Conservation (phyloP, 768 basidiomycete species). For the Termitomyces sp. region DNA sequence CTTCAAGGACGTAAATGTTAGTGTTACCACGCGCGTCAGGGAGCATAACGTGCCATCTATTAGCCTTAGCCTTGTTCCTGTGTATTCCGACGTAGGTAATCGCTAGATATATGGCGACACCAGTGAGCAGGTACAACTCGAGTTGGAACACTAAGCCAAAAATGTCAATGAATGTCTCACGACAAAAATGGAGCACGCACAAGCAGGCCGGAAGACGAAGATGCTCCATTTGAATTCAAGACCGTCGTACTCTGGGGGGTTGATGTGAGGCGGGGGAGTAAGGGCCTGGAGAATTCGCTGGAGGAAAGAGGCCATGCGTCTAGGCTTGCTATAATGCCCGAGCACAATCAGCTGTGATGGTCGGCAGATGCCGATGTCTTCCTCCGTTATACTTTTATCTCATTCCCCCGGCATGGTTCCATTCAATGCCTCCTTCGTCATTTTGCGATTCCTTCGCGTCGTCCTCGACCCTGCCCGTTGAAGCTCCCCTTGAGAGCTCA, state of each 20-base stretch:
- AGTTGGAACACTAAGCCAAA: constrained; percentile 48
- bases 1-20: constrained; percentile 29
- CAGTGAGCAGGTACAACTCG: constrained; percentile 54
- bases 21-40: constrained; percentile 8
- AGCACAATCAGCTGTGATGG: not conserved
- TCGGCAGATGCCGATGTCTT: constrained; percentile 10
- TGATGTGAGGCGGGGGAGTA: constrained; percentile 52
- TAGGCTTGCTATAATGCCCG: not conserved
- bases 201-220: constrained; percentile 76
- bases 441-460: constrained; percentile 11
- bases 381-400: not conserved
- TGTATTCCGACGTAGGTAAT: constrained; percentile 56
- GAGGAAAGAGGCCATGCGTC: constrained; percentile 23
- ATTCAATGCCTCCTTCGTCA: constrained; percentile 4
- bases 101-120: constrained; percentile 48
- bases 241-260: constrained; percentile 63
- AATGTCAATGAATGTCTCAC: not conserved
- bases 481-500: not conserved
- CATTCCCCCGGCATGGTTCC: not conserved
- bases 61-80: constrained; percentile 53
- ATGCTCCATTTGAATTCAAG: constrained; percentile 68
- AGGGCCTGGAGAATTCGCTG: constrained; percentile 32
- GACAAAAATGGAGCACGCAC: constrained; percentile 31
- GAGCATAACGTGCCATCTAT: constrained; percentile 52
- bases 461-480: not conserved